Evolutionary conservation across 164 flowering plant species (phyloP).

Genomic region (Kingdonia uniflora): DNA sequence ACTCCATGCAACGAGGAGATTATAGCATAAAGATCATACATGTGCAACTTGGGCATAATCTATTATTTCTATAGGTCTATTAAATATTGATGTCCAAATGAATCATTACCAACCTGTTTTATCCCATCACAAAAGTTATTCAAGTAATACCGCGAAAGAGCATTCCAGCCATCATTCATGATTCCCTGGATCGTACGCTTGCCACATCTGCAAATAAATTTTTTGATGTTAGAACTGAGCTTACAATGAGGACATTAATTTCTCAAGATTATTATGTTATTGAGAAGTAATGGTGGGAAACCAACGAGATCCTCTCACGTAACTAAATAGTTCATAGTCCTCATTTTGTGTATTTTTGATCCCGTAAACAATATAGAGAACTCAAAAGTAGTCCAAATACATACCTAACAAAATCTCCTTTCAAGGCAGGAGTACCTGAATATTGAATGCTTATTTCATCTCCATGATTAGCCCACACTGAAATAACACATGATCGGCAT

Average conservation of each 20-base stretch:
- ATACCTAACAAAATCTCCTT: constrained; percentile 96
- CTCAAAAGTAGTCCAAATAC: not conserved
- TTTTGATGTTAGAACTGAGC: not conserved
- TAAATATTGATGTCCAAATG: not conserved
- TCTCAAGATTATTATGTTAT: too few species aligned
- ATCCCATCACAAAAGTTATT: constrained; percentile 90
- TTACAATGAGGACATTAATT: not conserved
- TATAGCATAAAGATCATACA: too few species aligned
- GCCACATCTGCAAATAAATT: constrained; percentile 49
- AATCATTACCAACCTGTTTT: constrained; percentile 52
- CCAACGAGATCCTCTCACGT: too few species aligned
- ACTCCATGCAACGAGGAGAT: too few species aligned
- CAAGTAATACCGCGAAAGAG: constrained; percentile 82
- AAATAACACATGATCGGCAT: too few species aligned
- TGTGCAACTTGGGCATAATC: too few species aligned
- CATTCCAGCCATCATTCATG: constrained; percentile 65
- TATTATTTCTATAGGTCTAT: not conserved
- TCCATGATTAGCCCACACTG: constrained; percentile 99
- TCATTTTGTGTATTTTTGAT: too few species aligned
- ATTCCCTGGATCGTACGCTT: constrained; percentile 72
- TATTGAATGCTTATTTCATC: constrained; percentile 96
- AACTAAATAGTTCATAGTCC: too few species aligned
- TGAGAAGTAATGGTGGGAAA: too few species aligned
- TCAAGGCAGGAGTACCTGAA: constrained; percentile 95
- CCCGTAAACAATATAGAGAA: not conserved